These are phyloP conservation scores for Akanthomyces uredinophilus DNA, from an alignment of 2,329 filamentous ascomycete species.

Conservation along the genomic window DNA sequence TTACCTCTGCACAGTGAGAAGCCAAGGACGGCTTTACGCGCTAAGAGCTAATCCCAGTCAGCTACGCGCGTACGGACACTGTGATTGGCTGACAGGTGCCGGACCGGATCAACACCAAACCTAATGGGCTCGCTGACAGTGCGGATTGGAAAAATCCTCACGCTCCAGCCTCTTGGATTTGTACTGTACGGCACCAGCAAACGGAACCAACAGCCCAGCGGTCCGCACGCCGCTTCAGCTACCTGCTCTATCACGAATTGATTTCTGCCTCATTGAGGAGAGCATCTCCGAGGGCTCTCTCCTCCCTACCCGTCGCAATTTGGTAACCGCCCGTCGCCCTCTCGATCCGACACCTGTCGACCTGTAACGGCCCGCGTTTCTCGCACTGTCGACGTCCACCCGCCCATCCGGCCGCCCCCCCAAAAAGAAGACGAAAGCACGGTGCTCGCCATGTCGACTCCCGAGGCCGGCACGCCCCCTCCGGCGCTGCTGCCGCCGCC, in stretches of 20 bases:
- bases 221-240: conserved; percentile 18
- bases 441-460: conserved; percentile 8
- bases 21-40: not conserved
- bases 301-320: not conserved
- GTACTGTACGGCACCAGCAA: conserved; percentile 13
- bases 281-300: not conserved
- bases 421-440: conserved; percentile 21
- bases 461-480: conserved; percentile 36
- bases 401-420: conserved; percentile 21
- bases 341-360: not conserved
- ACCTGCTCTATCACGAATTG: conserved; percentile 4
- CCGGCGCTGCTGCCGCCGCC: conserved; percentile 49
- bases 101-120: conserved; percentile 38
- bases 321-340: not conserved
- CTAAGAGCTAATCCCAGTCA: conserved; percentile 8
- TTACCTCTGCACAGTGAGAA: not conserved
- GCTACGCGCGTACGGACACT: conserved; percentile 8
- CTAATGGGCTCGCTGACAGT: conserved; percentile 33
- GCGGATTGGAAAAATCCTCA: conserved; percentile 39
- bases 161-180: conserved; percentile 32
- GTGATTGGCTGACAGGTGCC: conserved; percentile 27
- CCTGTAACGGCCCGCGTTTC: conserved; percentile 2
- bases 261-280: not conserved
- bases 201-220: conserved; percentile 19
- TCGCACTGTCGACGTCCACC: conserved; percentile 14